These are phyloP conservation scores for Mortierella sp. DNA, from an alignment of 371 early-diverging fungal genomes.

Conservation along the genomic window DNA sequence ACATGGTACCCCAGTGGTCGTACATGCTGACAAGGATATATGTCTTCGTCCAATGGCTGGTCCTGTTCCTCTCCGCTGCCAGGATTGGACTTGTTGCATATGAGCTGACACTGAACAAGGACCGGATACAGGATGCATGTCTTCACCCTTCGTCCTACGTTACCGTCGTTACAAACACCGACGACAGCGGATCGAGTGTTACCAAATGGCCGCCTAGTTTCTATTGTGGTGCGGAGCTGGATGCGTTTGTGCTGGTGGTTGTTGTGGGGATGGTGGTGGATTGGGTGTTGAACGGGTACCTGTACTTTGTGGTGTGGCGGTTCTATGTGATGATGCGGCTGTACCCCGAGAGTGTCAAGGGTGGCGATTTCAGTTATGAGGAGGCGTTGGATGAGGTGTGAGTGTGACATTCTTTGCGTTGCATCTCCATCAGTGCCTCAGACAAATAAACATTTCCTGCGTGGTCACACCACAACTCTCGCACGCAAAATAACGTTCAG, in stretches of 20 bases:
- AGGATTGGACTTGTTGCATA: slow-evolving; percentile 33
- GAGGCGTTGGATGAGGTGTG: slow-evolving; percentile 26
- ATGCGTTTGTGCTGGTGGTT: slow-evolving; percentile 21
- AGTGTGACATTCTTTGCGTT: slow-evolving; percentile 1
- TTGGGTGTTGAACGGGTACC: slow-evolving; percentile 24
- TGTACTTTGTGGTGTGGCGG: slow-evolving; percentile 34
- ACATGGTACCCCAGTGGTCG: slow-evolving; percentile 16
- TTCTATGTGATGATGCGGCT: slow-evolving; percentile 23
- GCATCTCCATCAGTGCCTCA: background rate
- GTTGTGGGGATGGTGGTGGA: slow-evolving; percentile 21
- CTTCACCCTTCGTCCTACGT: background rate
- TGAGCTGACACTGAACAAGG: slow-evolving; percentile 22
- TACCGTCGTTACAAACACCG: background rate
- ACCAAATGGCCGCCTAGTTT: background rate
- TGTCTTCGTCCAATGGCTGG: slow-evolving; percentile 28
- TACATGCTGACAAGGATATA: slow-evolving; percentile 33
- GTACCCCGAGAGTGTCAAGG: slow-evolving; percentile 25
- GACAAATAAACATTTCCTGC: background rate
- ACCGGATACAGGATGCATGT: slow-evolving; percentile 16
- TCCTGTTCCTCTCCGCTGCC: slow-evolving; percentile 21
- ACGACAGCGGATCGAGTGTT: background rate
- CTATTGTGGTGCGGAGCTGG: slow-evolving; percentile 12
- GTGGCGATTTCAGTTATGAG: slow-evolving; percentile 17
- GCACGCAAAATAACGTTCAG: background rate
- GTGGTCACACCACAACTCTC: background rate